phyloP scores from a whole-genome alignment of 768 basidiomycete species.

The Leccinum sublutescens region DNA sequence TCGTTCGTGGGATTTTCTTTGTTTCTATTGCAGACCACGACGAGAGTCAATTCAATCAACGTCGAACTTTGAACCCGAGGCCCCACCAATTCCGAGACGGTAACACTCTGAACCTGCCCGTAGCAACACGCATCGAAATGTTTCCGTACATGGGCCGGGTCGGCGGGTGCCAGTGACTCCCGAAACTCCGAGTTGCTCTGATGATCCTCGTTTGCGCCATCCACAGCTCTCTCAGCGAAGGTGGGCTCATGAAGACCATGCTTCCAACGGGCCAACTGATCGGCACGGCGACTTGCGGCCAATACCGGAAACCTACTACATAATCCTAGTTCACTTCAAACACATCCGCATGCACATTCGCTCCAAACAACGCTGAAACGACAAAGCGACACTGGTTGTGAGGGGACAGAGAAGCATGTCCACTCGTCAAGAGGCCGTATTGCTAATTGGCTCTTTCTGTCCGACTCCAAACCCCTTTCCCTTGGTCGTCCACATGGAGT shows the following conservation, averaged over 20 bases:
- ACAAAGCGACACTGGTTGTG: not conserved
- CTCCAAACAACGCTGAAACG: not conserved
- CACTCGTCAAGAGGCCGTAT: not conserved
- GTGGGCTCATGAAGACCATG: not conserved
- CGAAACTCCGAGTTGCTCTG: no score
- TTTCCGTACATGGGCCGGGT: not conserved
- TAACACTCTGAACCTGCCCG: not conserved
- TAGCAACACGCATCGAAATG: not conserved
- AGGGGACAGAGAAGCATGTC: not conserved
- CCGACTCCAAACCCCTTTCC: not conserved
- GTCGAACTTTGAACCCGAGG: not conserved
- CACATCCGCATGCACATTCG: not conserved
- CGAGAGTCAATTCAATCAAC: not conserved
- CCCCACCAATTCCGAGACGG: not conserved
- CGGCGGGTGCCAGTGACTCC: no score
- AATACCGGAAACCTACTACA: not conserved
- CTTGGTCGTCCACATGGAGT: not conserved
- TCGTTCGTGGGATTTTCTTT: not conserved
- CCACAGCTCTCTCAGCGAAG: not conserved
- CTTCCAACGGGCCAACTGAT: not conserved
- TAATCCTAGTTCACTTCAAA: not conserved
- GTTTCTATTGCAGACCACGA: not conserved
- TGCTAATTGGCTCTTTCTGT: not conserved
- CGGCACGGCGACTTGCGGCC: not conserved
- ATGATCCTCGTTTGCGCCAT: no score